Conservation (phyloP, 2,329 filamentous ascomycete species). For the Ophiostoma australiae region DNA sequence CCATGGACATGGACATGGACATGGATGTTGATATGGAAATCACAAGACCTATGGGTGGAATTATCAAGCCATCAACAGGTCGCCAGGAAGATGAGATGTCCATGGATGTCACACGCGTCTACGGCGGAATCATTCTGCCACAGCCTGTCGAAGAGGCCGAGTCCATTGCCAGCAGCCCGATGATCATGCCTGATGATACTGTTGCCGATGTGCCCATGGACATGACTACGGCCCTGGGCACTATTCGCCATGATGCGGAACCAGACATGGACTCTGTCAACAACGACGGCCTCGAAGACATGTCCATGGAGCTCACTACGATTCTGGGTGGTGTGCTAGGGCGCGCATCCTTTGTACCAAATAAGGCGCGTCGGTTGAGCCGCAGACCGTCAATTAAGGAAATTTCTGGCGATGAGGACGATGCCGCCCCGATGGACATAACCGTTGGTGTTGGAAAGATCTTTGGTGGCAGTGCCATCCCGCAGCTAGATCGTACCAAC, state of each 20-base stretch:
- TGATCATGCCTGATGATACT: constrained; percentile 48
- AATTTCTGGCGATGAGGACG: constrained; percentile 28
- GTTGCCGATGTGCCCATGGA: constrained; percentile 61
- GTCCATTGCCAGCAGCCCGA: constrained; percentile 30
- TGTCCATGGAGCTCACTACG: constrained; percentile 74
- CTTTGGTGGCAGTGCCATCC: constrained; percentile 32
- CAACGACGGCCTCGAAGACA: constrained; percentile 54
- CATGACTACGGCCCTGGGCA: constrained; percentile 71
- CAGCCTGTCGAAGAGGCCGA: constrained; percentile 27
- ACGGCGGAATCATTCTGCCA: constrained; percentile 69
- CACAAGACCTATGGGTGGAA: constrained; percentile 44
- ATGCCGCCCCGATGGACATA: constrained; percentile 52
- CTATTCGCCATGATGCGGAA: constrained; percentile 47
- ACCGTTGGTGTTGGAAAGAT: constrained; percentile 55
- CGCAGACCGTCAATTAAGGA: constrained; percentile 28
- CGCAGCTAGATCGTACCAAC: constrained; percentile 25
- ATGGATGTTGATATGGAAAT: constrained; percentile 42
- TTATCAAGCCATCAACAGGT: constrained; percentile 32
- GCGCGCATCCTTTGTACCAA: constrained; percentile 21
- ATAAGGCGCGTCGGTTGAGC: constrained; percentile 25
- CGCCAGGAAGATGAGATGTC: constrained; percentile 59
- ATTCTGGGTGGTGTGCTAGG: constrained; percentile 54
- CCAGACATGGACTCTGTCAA: constrained; percentile 35
- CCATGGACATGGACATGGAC: constrained; percentile 42
- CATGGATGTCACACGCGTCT: constrained; percentile 85